Base-by-base conservation (phyloP, 345 rosid genomes). In the Bruguiera sexangula region DNA sequence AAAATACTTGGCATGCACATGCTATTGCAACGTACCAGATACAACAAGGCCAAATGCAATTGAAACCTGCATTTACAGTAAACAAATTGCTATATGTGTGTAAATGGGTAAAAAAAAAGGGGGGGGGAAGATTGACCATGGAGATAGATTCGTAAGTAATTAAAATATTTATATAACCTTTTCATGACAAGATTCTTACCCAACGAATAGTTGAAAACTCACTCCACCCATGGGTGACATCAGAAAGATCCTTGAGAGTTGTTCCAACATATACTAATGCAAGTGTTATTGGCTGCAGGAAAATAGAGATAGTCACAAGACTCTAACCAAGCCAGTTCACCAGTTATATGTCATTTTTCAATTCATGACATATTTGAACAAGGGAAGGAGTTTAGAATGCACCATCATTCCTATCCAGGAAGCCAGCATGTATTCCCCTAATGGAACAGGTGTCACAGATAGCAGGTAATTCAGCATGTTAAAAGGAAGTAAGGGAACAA, bases 361-460 rank as follows among this genome's bases (percentile, higher is more conserved):
- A 43, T 43, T 13, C 50, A 43, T 43, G 18, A 43, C 50, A 43
- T 2, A 43, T 13, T 24, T 24, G 60, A 56, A 21, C 1, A 19
- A 55, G 22, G 29, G 29, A n/a, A 56, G 50, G 50, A 66, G 60
- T 22, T 22, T 30, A 56, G 67, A 52, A 74, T 71, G 43, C 87
- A 95, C 98, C 99, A 92, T 87, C 99, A 95, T 95, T 78, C 99
- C 99, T 76, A 95, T 62, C 99, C 99, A 95, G 72, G 99, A 90
- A 68, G 96, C 96, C 80, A 95, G 92, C 85, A 90, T 83, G 84
- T 95, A 95, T 69, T 86, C 86, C 24, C 84, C 88, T 30, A 90
- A 29, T 21, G 89, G 65, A 65, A 92, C 92, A 54, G 99, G 96
- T 29, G 98, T 95, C 60, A 95, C 94, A 16, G 99, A 95, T 63